Evolutionary conservation across 345 rosid genomes (phyloP), one percentile per base, ranked within the genome.

Genomic region (Physaria fendleri): DNA sequence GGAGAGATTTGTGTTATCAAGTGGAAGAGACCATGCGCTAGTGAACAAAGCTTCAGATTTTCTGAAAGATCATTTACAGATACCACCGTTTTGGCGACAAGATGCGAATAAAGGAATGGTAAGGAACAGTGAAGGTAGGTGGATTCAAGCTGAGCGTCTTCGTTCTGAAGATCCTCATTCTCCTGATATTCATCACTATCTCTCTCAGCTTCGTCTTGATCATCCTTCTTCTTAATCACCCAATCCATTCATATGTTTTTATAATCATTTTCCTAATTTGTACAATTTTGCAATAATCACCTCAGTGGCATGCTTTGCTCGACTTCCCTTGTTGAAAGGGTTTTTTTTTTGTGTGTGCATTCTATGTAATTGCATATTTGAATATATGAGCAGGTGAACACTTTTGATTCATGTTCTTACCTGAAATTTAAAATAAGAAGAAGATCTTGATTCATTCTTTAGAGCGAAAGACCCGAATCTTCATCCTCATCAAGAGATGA

Each of bases 81-180:
- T 90, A 41, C 93, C 93, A 28, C 97, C 95, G 6, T 72, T 29
- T 37, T 87, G 97, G 97, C 69, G 88, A 71, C 97, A 90, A 69
- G 80, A 77, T 8, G 80, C 76, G 27, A 90, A 90, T 70, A 90
- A 90, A 61, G 95, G 97, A 33, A 76, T 87, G 80, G 53, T 85
- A 1, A 69, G 83, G 68, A 74, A 73, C 55, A 37, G 68, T 9
- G 90, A 85, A 1, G 97, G 89, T 4, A 90, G 90, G 23, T 85
- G 94, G 97, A 57, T 80, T 56, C 93, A 81, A 67, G 81, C 84
- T 5, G 97, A 87, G 25, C 73, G 95, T 4, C 84, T 84, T 0
- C 77, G 74, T n/a, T 73, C 82, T 16, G 85, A 84, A 16, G 97
- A 84, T 62, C 93, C 84, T 44, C 91, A 82, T 49, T 82, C 79